Conservation (phyloP, 352 stramenopile genomes). For the Globisporangium cederbergense region DNA sequence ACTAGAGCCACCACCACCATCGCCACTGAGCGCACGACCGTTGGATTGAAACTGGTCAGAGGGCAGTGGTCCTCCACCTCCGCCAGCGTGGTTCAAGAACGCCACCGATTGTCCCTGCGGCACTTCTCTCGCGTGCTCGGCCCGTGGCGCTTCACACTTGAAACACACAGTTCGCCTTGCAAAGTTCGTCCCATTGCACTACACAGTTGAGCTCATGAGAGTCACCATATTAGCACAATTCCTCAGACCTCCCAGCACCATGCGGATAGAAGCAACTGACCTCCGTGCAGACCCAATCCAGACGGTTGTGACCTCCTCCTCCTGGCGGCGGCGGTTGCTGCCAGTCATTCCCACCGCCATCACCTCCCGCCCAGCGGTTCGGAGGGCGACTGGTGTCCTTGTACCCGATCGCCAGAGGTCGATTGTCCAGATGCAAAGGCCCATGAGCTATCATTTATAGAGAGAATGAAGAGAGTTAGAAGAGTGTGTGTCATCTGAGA, state of each 20-base stretch:
- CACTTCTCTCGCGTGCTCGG: conserved; percentile 34
- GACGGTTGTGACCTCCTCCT: conserved; percentile 11
- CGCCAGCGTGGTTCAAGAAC: not conserved
- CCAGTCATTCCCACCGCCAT: not conserved
- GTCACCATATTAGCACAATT: not conserved
- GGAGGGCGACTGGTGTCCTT: conserved; percentile 31
- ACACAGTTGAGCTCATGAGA: not conserved
- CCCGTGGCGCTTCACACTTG: conserved; percentile 55
- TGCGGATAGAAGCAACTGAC: conserved; percentile 19
- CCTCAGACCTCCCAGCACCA: not conserved
- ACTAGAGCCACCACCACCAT: not conserved
- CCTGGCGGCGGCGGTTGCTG: not conserved
- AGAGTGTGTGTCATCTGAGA: not conserved
- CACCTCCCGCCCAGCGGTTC: conserved; percentile 17
- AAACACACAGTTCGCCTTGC: conserved; percentile 57
- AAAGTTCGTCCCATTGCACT: conserved; percentile 83
- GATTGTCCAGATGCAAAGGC: conserved; percentile 52
- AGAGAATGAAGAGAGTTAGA: not conserved
- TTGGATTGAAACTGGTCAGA: not conserved
- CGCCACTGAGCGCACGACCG: not conserved
- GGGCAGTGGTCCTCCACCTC: not conserved
- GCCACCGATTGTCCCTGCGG: conserved; percentile 6
- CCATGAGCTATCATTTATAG: conserved; percentile 28
- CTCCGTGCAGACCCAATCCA: conserved; percentile 73
- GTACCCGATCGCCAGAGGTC: conserved; percentile 41